phyloP scores from a whole-genome alignment of 371 early-diverging fungal species.

The Cokeromyces recurvatus region DNA sequence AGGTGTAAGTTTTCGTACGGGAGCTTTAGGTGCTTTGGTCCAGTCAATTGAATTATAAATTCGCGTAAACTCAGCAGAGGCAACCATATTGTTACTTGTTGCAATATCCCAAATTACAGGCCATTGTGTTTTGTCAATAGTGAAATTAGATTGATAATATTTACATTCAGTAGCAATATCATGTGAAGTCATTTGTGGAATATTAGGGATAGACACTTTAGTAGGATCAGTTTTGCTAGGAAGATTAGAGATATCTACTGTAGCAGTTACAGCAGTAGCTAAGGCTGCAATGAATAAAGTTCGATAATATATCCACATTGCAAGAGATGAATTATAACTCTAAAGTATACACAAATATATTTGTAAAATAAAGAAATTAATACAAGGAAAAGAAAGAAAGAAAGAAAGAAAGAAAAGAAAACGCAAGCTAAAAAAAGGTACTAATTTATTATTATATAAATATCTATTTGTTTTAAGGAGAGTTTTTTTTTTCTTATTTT shows the following conservation, averaged over 20 bases:
- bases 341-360: no score
- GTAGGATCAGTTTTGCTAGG: slow-evolving; percentile 20
- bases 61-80: slow-evolving; percentile 11
- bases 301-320: no score
- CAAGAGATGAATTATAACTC: no score
- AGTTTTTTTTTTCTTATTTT: no score
- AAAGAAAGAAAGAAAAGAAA: no score
- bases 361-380: no score
- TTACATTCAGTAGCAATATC: slow-evolving; percentile 18
- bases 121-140: slow-evolving; percentile 16
- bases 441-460: no score
- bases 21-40: slow-evolving; percentile 32
- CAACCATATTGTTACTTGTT: slow-evolving; percentile 21
- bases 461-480: no score
- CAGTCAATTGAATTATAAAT: slow-evolving; percentile 35
- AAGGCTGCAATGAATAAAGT: no score
- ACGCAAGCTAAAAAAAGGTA: no score
- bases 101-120: slow-evolving; percentile 24
- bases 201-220: slow-evolving; percentile 13
- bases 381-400: no score
- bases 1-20: slow-evolving; percentile 14
- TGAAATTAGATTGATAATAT: slow-evolving; percentile 16
- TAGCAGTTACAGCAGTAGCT: slow-evolving; percentile 7
- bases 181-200: slow-evolving; percentile 21
- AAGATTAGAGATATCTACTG: slow-evolving; percentile 15